These are phyloP conservation scores for Sporothrix brunneoviolacea DNA, from an alignment of 2,329 filamentous ascomycete species.

Conservation along the genomic window DNA sequence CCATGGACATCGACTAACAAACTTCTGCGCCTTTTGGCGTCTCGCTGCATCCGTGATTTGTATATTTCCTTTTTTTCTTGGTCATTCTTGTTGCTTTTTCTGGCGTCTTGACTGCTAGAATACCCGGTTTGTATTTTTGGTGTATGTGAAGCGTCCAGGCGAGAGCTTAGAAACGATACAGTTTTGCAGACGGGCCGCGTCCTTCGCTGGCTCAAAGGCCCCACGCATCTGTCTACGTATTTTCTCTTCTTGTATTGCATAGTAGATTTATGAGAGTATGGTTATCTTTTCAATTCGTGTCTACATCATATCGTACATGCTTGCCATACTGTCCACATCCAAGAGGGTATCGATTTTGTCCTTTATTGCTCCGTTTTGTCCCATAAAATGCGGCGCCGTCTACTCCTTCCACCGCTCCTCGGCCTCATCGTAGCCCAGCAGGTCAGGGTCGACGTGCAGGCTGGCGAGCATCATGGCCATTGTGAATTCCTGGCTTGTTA, in stretches of 20 bases:
- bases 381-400: background rate
- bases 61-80: background rate
- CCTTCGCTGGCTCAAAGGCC: no score
- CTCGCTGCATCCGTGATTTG: background rate
- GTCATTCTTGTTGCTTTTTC: background rate
- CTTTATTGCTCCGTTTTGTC: no score
- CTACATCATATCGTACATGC: no score
- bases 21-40: background rate
- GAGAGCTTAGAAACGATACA: no score
- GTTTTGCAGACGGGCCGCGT: no score
- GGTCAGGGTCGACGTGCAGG: slow-evolving; percentile 29
- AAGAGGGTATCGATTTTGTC: no score
- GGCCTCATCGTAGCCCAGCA: slow-evolving; percentile 29
- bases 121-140: slow-evolving; percentile 3
- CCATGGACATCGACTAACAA: slow-evolving; percentile 57
- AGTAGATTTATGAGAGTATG: no score
- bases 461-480: slow-evolving; percentile 34
- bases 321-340: no score
- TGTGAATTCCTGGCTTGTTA: slow-evolving; percentile 27
- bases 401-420: slow-evolving; percentile 26
- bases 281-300: no score
- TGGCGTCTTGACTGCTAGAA: slow-evolving; percentile 17
- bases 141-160: no score
- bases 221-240: no score
- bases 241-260: no score